These are phyloP conservation scores for Centaurea solstitialis DNA, from an alignment of 129 eudicot species.

Conservation along the genomic window DNA sequence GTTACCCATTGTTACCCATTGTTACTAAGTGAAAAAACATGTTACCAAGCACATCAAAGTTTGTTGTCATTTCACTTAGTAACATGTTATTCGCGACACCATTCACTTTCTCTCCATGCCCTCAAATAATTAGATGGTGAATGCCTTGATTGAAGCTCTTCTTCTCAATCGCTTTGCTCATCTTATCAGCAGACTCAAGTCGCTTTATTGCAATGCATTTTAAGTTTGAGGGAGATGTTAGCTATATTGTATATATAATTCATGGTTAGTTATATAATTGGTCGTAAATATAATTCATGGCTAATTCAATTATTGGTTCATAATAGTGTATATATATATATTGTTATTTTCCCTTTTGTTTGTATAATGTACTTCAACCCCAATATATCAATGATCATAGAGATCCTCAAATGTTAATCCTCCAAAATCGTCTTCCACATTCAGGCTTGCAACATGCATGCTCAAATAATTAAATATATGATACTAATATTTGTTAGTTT, in stretches of 20 bases:
- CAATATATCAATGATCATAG: no score
- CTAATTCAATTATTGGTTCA: no score
- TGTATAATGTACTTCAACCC: background rate
- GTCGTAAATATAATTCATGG: background rate
- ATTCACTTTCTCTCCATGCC: background rate
- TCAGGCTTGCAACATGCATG: no score
- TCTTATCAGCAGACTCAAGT: background rate
- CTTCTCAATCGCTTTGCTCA: background rate
- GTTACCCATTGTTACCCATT: no score
- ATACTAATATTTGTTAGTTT: no score
- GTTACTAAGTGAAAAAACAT: no score
- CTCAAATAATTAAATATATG: no score
- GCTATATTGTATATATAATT: background rate
- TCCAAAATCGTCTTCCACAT: no score
- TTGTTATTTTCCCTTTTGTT: background rate
- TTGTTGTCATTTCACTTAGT: background rate
- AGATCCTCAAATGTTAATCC: no score
- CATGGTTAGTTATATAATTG: background rate
- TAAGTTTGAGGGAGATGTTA: no score
- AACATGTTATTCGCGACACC: background rate
- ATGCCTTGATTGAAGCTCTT: background rate
- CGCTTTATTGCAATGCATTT: background rate
- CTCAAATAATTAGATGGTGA: no score
- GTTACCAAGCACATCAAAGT: background rate
- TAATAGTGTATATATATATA: background rate